A percentile compares a stretch with the other conserved stretches of the same genome.
Evolutionary conservation across 305 asterid species (phyloP).

Genomic region (Lippia alba): DNA sequence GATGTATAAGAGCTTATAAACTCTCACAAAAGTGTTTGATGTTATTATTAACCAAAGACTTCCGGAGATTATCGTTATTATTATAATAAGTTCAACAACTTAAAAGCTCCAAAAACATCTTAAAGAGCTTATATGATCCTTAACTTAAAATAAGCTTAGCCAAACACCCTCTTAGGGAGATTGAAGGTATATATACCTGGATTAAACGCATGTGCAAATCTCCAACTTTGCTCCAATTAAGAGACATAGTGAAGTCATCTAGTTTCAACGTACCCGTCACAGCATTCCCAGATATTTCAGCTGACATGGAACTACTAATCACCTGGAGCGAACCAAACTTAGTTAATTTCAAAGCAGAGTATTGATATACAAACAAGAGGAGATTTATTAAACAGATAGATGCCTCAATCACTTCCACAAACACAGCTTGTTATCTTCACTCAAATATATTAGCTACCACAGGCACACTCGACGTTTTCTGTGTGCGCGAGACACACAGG

Average conservation of each 20-base stretch:
- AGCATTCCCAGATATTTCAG: conserved; percentile 61
- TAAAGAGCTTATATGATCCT: no score
- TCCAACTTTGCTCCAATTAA: conserved; percentile 92
- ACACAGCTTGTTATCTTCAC: conserved; percentile 6
- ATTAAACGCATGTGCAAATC: conserved; percentile 75
- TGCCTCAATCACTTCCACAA: conserved; percentile 7
- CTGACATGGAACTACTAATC: conserved; percentile 62
- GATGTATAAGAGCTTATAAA: no score
- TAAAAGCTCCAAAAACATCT: no score
- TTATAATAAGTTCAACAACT: no score
- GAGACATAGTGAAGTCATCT: conserved; percentile 63
- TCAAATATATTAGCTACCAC: neutral
- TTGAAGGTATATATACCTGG: conserved; percentile 58
- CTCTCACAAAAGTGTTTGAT: no score
- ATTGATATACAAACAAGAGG: neutral
- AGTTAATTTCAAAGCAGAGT: conserved; percentile 12
- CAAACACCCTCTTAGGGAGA: neutral
- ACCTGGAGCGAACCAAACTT: conserved; percentile 54
- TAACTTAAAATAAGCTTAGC: no score
- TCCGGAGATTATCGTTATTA: no score
- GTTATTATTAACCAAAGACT: no score
- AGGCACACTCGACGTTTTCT: no score
- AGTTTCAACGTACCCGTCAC: conserved; percentile 62
- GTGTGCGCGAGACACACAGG: no score
- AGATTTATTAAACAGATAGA: neutral